Evolutionary conservation across 768 basidiomycete genomes (phyloP).

Genomic region (Tylopilus plumbeoviolaceoides): DNA sequence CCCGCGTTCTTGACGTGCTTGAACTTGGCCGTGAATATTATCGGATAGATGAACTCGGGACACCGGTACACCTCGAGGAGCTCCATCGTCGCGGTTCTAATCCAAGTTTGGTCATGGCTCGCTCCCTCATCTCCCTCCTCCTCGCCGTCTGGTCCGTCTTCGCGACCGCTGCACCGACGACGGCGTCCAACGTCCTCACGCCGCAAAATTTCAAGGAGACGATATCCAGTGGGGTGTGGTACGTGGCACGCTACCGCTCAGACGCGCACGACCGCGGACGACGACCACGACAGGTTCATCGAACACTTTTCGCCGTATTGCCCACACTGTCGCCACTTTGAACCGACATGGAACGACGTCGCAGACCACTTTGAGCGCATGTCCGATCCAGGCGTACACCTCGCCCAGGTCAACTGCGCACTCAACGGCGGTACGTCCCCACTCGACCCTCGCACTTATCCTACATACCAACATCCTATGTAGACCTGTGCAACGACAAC

Average conservation of each 20-base stretch:
- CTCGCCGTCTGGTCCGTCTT: slow-evolving; percentile 29
- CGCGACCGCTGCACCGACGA: slow-evolving; percentile 33
- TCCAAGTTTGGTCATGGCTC: slow-evolving; percentile 1
- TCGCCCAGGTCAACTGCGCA: slow-evolving; percentile 82
- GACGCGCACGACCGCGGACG: background rate
- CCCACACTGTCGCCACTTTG: slow-evolving; percentile 71
- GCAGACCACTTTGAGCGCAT: slow-evolving; percentile 48
- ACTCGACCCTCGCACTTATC: too few species aligned
- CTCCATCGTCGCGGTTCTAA: slow-evolving; percentile 15
- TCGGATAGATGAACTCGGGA: slow-evolving; percentile 44
- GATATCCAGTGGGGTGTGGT: slow-evolving; percentile 60
- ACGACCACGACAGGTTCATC: slow-evolving; percentile 49
- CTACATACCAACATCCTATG: background rate
- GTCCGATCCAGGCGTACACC: slow-evolving; percentile 39
- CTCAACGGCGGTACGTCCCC: slow-evolving; percentile 63
- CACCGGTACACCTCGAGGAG: slow-evolving; percentile 55
- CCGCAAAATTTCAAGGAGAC: slow-evolving; percentile 56
- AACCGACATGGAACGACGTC: slow-evolving; percentile 77
- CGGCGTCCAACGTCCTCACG: slow-evolving; percentile 39
- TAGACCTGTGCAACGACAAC: slow-evolving; percentile 80
- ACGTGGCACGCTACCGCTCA: slow-evolving; percentile 8
- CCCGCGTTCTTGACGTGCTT: slow-evolving; percentile 60
- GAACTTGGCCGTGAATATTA: slow-evolving; percentile 65
- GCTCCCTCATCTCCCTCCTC: slow-evolving; percentile 24
- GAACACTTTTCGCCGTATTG: slow-evolving; percentile 91